Evolutionary conservation across 805 yeast genomes (phyloP), one percentile per base, ranked within the genome.

Genomic region (Millerago galiae): DNA sequence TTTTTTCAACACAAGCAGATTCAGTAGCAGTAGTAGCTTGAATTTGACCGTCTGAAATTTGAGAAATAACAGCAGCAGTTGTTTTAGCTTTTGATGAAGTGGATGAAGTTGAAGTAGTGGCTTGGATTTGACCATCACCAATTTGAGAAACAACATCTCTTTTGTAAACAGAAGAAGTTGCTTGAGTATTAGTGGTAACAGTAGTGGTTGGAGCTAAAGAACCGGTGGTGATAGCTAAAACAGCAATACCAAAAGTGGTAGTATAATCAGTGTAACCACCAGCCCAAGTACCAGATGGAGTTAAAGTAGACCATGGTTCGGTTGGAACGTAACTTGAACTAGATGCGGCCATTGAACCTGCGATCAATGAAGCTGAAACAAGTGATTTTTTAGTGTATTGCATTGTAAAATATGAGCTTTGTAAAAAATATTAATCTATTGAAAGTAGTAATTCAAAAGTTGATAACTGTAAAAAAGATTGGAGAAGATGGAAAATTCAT

Each of bases 241-340:
- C 70, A 27, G 71, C 72, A 45, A 67, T 64, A 61, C 72, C 74
- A 44, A 68, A 67, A 35, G 67, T 57, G 28, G 65, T 60, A 34
- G 59, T 45, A 55, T 62, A 64, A 36, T 60, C 59, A 35, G 71
- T 60, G 27, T 60, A 42, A 47, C 67, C 73, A 46, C 63, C 62
- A 29, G 57, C 42, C 57, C 59, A 64, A 38, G 59, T 41, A 40
- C 64, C 57, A 27, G 55, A 49, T 54, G 73, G 72, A 15, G 71
- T 68, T 55, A 68, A 55, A 47, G 72, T 67, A 35, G 66, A 48
- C 72, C 72, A 68, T 47, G 68, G 66, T 42, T 63, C 81, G 44
- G 77, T 63, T 49, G 87, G 86, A 52, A 79, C 78, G 54, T 74
- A 74, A 21, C n/a, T n/a, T n/a, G 24, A 21, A 21, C 24, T 21